These are phyloP conservation scores for Nepenthes alata DNA, from an alignment of 179 eudicot species.

Conservation along the genomic window DNA sequence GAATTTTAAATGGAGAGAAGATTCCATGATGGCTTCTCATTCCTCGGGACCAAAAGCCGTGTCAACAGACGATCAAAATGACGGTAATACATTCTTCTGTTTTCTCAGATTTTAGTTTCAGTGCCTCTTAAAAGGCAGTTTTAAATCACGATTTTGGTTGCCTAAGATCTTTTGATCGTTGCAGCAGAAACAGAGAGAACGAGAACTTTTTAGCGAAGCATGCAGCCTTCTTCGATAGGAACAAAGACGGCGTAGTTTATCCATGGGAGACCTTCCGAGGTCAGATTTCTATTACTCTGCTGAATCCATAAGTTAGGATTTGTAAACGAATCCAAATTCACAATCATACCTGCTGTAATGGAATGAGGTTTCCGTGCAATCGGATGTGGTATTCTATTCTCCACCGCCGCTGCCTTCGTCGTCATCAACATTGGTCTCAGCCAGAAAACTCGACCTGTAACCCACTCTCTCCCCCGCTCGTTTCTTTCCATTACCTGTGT, in stretches of 20 bases:
- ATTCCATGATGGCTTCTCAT: too few species aligned
- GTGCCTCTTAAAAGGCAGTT: too few species aligned
- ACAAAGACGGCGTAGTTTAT: slow-evolving; percentile 15
- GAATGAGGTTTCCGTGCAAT: slow-evolving; percentile 35
- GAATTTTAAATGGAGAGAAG: too few species aligned
- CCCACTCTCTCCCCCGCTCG: too few species aligned
- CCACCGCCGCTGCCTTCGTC: slow-evolving; percentile 19
- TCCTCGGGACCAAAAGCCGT: too few species aligned
- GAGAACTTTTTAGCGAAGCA: slow-evolving; percentile 12
- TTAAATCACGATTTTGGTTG: too few species aligned
- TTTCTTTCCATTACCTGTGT: too few species aligned
- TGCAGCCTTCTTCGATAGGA: slow-evolving; percentile 14
- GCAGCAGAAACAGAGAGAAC: too few species aligned
- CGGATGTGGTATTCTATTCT: slow-evolving; percentile 22
- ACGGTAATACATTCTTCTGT: too few species aligned
- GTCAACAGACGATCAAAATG: too few species aligned
- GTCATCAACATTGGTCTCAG: slow-evolving; percentile 34
- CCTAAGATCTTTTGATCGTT: too few species aligned
- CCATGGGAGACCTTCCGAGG: slow-evolving; percentile 19
- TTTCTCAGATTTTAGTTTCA: too few species aligned
- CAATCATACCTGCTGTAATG: neutral
- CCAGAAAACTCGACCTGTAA: slow-evolving; percentile 34
- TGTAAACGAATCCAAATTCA: neutral
- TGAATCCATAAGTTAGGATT: neutral
- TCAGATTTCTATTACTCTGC: neutral